Conservation (phyloP, 2,329 filamentous ascomycete genomes). For the Gaeumannomyces tritici region DNA sequence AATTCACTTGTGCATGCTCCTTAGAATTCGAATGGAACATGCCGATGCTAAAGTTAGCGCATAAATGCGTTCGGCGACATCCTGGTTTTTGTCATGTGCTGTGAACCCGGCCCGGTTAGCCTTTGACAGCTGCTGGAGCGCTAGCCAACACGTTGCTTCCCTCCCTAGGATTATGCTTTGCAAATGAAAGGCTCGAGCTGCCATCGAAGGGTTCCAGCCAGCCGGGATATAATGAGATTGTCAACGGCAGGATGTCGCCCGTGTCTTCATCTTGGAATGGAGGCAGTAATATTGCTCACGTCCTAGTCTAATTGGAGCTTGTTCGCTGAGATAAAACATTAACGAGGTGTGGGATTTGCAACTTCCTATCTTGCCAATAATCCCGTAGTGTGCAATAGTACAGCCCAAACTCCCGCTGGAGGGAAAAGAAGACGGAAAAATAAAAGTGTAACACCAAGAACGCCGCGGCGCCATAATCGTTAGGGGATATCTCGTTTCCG, state of each 20-base stretch:
- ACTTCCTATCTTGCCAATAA: not conserved
- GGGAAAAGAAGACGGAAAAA: no score
- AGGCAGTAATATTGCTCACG: no score
- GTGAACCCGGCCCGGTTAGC: no score
- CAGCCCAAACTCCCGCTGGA: not conserved
- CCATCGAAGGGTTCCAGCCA: no score
- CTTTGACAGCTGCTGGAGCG: not conserved
- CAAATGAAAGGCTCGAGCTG: not conserved
- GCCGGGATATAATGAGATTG: no score
- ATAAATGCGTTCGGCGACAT: not conserved
- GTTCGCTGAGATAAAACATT: not conserved
- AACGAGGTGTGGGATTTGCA: not conserved
- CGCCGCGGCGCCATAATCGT: not conserved
- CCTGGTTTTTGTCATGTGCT: no score
- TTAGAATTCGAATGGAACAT: not conserved
- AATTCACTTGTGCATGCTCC: no score
- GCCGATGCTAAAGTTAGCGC: not conserved
- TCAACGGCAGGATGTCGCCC: no score
- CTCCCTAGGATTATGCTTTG: not conserved
- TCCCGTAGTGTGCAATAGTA: not conserved
- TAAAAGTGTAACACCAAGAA: no score
- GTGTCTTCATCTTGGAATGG: no score
- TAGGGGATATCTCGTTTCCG: not conserved
- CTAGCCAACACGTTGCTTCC: not conserved
- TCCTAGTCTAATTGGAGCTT: no score